Percentiles rank a stretch among this genome's conserved stretches.
Conservation (phyloP, 805 yeast genomes). For the Starmerella bombi region DNA sequence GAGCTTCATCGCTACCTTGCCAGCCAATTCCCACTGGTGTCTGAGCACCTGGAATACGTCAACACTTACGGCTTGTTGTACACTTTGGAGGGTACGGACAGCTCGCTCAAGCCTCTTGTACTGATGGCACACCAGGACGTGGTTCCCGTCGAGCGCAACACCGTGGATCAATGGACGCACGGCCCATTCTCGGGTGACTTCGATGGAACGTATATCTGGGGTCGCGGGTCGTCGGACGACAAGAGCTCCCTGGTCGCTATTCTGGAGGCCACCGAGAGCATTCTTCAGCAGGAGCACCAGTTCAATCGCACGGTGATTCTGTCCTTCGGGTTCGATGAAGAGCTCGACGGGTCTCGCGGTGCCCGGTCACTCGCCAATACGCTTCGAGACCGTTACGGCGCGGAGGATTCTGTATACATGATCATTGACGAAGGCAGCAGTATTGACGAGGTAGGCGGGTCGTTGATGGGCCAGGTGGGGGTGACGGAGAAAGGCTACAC, state of each 20-base stretch:
- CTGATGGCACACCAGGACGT: slow-evolving; percentile 71
- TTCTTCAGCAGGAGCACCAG: slow-evolving; percentile 38
- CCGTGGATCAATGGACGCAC: slow-evolving; percentile 46
- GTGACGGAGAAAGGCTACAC: slow-evolving; percentile 53
- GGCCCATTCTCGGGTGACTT: slow-evolving; percentile 55
- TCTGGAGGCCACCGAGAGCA: slow-evolving; percentile 49
- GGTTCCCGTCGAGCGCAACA: slow-evolving; percentile 55
- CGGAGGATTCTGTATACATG: slow-evolving; percentile 40
- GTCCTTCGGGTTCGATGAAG: slow-evolving; percentile 73
- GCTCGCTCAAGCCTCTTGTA: slow-evolving; percentile 45
- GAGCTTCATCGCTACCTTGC: slow-evolving; percentile 43
- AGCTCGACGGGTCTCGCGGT: slow-evolving; percentile 49
- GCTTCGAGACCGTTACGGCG: slow-evolving; percentile 44
- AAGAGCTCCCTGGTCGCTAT: slow-evolving; percentile 55
- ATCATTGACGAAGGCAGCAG: slow-evolving; percentile 64
- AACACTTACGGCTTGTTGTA: slow-evolving; percentile 51
- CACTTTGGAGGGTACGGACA: slow-evolving; percentile 47
- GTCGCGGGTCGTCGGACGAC: slow-evolving; percentile 69
- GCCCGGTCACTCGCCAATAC: slow-evolving; percentile 40
- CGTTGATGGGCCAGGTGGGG: slow-evolving; percentile 40
- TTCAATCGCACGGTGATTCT: slow-evolving; percentile 54
- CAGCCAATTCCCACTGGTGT: slow-evolving; percentile 42
- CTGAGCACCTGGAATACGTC: slow-evolving; percentile 36
- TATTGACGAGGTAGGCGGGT: slow-evolving; percentile 31
- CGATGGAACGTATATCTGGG: slow-evolving; percentile 57